Evolutionary conservation across 495 filamentous ascomycete species (phyloP), one percentile per base, ranked within the genome.

Genomic region (Apodospora peruviana): DNA sequence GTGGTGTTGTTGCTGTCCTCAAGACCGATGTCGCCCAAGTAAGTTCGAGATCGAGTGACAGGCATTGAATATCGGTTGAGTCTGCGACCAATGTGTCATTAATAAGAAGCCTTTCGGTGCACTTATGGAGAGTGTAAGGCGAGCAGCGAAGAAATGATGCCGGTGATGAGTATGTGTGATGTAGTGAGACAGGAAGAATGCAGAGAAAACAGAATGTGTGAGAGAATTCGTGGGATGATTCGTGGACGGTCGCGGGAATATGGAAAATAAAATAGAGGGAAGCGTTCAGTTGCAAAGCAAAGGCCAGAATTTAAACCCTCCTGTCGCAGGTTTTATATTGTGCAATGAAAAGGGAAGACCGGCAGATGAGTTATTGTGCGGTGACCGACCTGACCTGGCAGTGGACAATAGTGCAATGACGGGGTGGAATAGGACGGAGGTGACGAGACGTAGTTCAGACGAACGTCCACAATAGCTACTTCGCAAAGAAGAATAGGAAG

Each of bases 21-120:
- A 53, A 81, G 80, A 24, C 71, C 75, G 27, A 71, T 74, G 32
- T 80, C 76, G 53, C 69, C 65, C 51, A 75, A 58, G 37, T 83
- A 82, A 21, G 74, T 74, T 36, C 86, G 78, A 53, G 75, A 79
- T 52, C 79, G 81, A 41, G 83, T 85, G 22, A 87, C 82, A 7
- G 90, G 90, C 86, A 96, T 90, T 8, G 90, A 95, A 64, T 91
- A 90, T 37, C 90, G 84, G 61, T 95, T 90, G 44, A 83, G 74
- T 46, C 87, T 91, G 27, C 46, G 36, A 27, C 3, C 4, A 35
- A 16, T 19, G 32, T 44, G 14, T 43, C 3, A 27, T 44, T 19
- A 44, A 27, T 44, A n/a, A 17, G 19, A 10, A 35, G 16, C 11
- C 11, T 7, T 2, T 35, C 16, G 32, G 5, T 35, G n/a, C n/a